phyloP scores from a whole-genome alignment of 768 basidiomycete genomes.

The Pholiota molesta region DNA sequence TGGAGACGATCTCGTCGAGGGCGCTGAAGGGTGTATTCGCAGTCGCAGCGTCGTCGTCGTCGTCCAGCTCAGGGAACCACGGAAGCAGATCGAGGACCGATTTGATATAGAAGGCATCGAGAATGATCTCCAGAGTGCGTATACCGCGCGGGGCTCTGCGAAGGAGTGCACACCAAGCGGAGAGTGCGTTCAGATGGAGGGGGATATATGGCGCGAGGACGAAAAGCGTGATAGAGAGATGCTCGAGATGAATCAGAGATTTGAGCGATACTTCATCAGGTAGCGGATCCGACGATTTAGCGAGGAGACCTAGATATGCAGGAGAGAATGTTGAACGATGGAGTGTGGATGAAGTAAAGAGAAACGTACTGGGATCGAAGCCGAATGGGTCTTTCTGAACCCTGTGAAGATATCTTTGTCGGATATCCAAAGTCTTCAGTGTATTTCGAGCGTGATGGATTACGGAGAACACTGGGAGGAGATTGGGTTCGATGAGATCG shows the following conservation, averaged over 20 bases:
- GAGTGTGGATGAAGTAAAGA: neutral
- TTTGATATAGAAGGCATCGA: neutral
- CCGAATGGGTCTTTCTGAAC: neutral
- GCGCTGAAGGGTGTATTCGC: neutral
- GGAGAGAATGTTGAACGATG: neutral
- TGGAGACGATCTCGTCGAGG: neutral
- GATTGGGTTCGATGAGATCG: neutral
- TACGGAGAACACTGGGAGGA: neutral
- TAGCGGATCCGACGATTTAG: neutral
- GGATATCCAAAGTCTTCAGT: neutral
- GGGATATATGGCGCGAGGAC: neutral
- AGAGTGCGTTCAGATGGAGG: neutral
- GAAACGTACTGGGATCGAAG: neutral
- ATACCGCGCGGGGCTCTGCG: neutral
- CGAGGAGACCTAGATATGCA: too few species aligned
- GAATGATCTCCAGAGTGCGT: neutral
- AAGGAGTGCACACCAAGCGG: neutral
- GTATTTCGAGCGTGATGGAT: neutral
- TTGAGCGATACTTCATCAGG: neutral
- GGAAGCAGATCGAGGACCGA: neutral
- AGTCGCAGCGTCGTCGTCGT: neutral
- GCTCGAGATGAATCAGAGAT: neutral
- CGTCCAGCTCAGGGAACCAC: neutral
- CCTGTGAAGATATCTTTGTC: neutral
- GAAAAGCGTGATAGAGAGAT: neutral